Evolutionary conservation across 495 filamentous ascomycete genomes (phyloP), one percentile per base, ranked within the genome.

Genomic region (Penicillium diatomitis): DNA sequence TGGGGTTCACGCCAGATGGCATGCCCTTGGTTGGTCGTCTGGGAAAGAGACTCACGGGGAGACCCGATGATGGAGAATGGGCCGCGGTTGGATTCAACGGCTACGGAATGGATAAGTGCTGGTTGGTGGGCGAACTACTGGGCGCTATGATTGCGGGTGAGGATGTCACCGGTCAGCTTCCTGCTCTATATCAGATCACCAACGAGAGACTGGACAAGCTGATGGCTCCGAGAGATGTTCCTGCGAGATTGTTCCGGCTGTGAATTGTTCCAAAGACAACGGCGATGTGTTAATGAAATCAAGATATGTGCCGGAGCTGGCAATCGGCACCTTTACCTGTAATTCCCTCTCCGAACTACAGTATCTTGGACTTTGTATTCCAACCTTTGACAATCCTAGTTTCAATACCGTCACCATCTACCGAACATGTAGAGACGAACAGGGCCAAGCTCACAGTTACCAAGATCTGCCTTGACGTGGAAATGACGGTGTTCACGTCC

Each of bases 71-170:
- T 35, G 32, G 32, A 1, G 42, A 45, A 45, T 45, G 42, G 42
- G 42, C 42, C 5, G 42, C 42, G 4, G 42, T 45, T 35, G 42
- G 42, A 5, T 45, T 45, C 42, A 45, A 45, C 35, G 42, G 42
- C 32, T 45, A 45, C 35, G 42, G 42, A 0, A 45, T 45, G 42
- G 42, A 45, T 20, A 45, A 45, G 7, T 45, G 42, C 42, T 45
- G 42, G 42, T 29, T 45, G 8, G 42, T 45, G 20, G 42, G 42
- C 6, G 42, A 45, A 6, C 6, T 35, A 8, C 42, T 45, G 12
- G 42, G 42, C 27, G 42, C 42, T 5, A 45, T 45, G 42, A 28
- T 45, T 27, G 42, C 42, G 5, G 42, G 42, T n/a, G 42, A 33
- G 20, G 42, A 45, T 35, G 32, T 45, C 31, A 45, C 42, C 3